Evolutionary conservation across 768 basidiomycete genomes (phyloP).

Genomic region (Suillus americanus): DNA sequence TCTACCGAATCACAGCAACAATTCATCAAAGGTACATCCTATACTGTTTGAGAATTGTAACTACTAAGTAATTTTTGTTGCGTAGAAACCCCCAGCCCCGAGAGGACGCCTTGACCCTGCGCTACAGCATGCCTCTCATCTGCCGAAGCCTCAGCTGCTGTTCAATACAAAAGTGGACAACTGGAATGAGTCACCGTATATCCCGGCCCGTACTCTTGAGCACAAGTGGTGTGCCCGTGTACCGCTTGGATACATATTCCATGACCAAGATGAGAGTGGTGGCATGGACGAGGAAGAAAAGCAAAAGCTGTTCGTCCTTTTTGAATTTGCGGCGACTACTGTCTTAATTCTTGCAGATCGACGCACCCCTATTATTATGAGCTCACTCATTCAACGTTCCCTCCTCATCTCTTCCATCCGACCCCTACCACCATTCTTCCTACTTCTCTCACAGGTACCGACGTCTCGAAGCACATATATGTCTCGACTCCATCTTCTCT

Average conservation of each 20-base stretch:
- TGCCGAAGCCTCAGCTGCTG: slow-evolving; percentile 78
- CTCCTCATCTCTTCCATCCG: slow-evolving; percentile 61
- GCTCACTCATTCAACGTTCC: slow-evolving; percentile 71
- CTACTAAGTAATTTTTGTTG: not conserved
- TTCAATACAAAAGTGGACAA: slow-evolving; percentile 69
- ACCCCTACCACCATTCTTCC: slow-evolving; percentile 51
- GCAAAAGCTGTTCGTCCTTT: slow-evolving; percentile 15
- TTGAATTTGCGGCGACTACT: not conserved
- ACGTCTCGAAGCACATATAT: slow-evolving; percentile 62
- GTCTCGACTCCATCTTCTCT: slow-evolving; percentile 60
- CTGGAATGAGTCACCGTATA: slow-evolving; percentile 55
- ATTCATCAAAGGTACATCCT: slow-evolving; percentile 32
- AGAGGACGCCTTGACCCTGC: slow-evolving; percentile 55
- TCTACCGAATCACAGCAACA: slow-evolving; percentile 17
- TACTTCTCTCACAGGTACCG: slow-evolving; percentile 43
- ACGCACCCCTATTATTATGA: slow-evolving; percentile 87
- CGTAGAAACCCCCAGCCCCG: slow-evolving; percentile 32
- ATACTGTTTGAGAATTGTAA: slow-evolving; percentile 1
- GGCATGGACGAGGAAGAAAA: slow-evolving; percentile 18
- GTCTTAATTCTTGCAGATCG: slow-evolving; percentile 23
- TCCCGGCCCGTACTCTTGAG: slow-evolving; percentile 52
- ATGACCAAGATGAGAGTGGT: slow-evolving; percentile 29
- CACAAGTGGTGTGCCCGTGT: slow-evolving; percentile 85
- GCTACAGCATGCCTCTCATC: slow-evolving; percentile 70
- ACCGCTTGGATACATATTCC: slow-evolving; percentile 67